phyloP scores from a whole-genome alignment of 106 monocot genomes.

The Allium sativum region DNA sequence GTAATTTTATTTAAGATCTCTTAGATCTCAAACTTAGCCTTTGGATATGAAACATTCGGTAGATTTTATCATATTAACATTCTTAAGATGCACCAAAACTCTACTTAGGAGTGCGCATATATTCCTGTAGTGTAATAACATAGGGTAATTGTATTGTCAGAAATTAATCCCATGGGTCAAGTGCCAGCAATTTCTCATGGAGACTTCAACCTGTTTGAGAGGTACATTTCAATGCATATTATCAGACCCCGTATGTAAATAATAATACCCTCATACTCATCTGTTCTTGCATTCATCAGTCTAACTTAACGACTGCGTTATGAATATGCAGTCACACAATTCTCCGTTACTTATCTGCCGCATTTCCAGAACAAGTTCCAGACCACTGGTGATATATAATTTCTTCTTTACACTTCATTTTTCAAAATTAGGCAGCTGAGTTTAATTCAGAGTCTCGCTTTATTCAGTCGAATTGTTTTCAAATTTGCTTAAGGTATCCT shows the following conservation, averaged over 20 bases:
- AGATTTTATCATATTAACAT: background rate
- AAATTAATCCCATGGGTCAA: conserved; percentile 82
- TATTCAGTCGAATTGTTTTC: background rate
- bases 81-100: too few species aligned
- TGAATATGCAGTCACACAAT: background rate
- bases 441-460: too few species aligned
- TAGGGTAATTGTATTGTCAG: conserved; percentile 22
- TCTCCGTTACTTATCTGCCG: background rate
- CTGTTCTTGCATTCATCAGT: too few species aligned
- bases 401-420: background rate
- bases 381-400: conserved; percentile 1
- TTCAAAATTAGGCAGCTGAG: background rate
- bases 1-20: too few species aligned
- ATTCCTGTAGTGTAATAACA: too few species aligned
- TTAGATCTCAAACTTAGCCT: too few species aligned
- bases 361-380: conserved; percentile 1
- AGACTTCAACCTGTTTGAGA: conserved; percentile 73
- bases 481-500: conserved; percentile 57
- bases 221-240: conserved; percentile 26
- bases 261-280: too few species aligned
- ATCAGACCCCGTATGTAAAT: too few species aligned
- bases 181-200: conserved; percentile 90
- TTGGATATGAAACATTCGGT: too few species aligned
- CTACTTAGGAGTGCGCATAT: too few species aligned
- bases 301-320: too few species aligned